Percentiles rank a stretch among this genome's conserved stretches.
Evolutionary conservation across 2,329 filamentous ascomycete genomes (phyloP).

Genomic region (Claviceps humidiphila): DNA sequence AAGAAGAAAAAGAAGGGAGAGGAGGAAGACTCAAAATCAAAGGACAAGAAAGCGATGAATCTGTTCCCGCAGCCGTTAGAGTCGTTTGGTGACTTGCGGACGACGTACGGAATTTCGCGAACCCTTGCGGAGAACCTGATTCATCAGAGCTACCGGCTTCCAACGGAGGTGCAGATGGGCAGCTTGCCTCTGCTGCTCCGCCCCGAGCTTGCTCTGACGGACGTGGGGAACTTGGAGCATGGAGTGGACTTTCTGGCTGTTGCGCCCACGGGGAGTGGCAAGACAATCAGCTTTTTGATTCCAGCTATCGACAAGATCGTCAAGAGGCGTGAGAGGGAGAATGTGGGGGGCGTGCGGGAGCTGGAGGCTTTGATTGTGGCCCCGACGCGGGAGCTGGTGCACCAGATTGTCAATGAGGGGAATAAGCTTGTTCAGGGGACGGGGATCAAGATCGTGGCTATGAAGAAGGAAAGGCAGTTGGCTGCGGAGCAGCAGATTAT

Average conservation of each 20-base stretch:
- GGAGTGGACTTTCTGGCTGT: conserved; percentile 69
- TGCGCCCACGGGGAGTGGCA: conserved; percentile 90
- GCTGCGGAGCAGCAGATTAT: conserved; percentile 31
- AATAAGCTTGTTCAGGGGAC: conserved; percentile 67
- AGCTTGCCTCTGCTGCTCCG: conserved; percentile 66
- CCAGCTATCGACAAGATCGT: conserved; percentile 70
- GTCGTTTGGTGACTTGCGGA: conserved; percentile 60
- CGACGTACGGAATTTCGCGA: conserved; percentile 58
- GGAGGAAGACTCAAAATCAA: conserved; percentile 21
- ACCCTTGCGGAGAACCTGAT: conserved; percentile 66
- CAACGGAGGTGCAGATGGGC: conserved; percentile 88
- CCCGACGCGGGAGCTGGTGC: conserved; percentile 65
- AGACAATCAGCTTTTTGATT: conserved; percentile 86
- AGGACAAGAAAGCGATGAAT: conserved; percentile 43
- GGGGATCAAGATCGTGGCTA: conserved; percentile 63
- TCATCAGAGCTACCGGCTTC: conserved; percentile 72
- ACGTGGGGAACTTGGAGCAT: conserved; percentile 20
- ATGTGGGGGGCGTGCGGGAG: conserved; percentile 26
- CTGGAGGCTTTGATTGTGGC: conserved; percentile 60
- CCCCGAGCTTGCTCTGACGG: conserved; percentile 34
- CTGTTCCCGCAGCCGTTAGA: conserved; percentile 70
- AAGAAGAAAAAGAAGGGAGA: conserved; percentile 33
- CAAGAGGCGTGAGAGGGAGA: conserved; percentile 36
- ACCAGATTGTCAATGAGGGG: conserved; percentile 74
- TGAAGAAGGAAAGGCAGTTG: conserved; percentile 75